Conservation (phyloP, 306 rosid species). For the Mimosa bimucronata region DNA sequence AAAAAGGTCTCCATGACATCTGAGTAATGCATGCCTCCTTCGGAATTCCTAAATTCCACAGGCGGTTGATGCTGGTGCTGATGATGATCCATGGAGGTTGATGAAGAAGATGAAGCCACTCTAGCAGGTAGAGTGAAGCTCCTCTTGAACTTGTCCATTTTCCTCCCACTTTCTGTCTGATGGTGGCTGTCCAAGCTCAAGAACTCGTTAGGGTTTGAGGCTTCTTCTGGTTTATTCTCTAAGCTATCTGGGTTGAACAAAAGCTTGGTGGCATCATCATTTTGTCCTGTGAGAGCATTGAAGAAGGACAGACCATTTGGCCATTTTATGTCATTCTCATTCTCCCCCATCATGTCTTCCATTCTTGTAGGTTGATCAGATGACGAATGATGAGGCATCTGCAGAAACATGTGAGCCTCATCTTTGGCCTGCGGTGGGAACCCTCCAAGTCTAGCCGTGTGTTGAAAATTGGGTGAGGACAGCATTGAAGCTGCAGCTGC, state of each 20-base stretch:
- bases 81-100: slow-evolving; percentile 76
- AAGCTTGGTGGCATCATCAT: slow-evolving; percentile 80
- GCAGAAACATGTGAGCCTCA: slow-evolving; percentile 75
- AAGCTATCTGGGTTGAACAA: slow-evolving; percentile 74
- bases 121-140: slow-evolving; percentile 83
- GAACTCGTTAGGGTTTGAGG: slow-evolving; percentile 64
- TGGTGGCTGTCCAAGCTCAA: slow-evolving; percentile 88
- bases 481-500: slow-evolving; percentile 61
- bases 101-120: slow-evolving; percentile 83
- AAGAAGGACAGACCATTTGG: slow-evolving; percentile 88
- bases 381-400: slow-evolving; percentile 60
- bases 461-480: slow-evolving; percentile 73
- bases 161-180: slow-evolving; percentile 52
- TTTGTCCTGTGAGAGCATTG: slow-evolving; percentile 82
- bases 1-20: slow-evolving; percentile 92
- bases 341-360: slow-evolving; percentile 82
- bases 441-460: slow-evolving; percentile 60
- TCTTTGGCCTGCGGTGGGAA: slow-evolving; percentile 75
- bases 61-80: slow-evolving; percentile 46
- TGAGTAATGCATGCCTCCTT: slow-evolving; percentile 74
- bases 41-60: slow-evolving; percentile 69
- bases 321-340: slow-evolving; percentile 89
- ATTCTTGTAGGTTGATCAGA: slow-evolving; percentile 59
- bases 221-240: slow-evolving; percentile 58
- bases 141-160: slow-evolving; percentile 83